Evolutionary conservation across 345 rosid species (phyloP).

Genomic region (Citrus medica): DNA sequence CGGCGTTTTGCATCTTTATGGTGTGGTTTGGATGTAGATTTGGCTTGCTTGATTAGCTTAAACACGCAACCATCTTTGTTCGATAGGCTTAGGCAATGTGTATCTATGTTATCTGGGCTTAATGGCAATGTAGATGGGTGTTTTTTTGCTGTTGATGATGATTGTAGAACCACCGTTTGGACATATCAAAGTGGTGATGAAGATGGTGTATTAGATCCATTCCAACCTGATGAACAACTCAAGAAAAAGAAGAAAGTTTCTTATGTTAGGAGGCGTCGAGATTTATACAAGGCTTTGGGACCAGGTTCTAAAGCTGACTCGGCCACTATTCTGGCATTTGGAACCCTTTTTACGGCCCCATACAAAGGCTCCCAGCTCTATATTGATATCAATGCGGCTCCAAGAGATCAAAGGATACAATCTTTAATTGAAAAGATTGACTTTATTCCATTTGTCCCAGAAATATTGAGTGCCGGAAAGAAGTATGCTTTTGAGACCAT

Average conservation of each 20-base stretch:
- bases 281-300: constrained; percentile 67
- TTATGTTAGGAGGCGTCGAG: constrained; percentile 59
- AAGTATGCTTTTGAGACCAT: constrained; percentile 49
- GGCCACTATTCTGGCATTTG: constrained; percentile 70
- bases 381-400: constrained; percentile 54
- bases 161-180: constrained; percentile 90
- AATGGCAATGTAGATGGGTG: constrained; percentile 63
- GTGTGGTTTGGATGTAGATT: constrained; percentile 53
- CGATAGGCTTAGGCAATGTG: constrained; percentile 65
- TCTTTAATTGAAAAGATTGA: constrained; percentile 56
- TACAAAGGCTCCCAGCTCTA: constrained; percentile 72
- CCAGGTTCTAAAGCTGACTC: constrained; percentile 65
- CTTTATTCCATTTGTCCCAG: constrained; percentile 76
- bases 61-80: constrained; percentile 27
- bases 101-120: constrained; percentile 55
- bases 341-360: constrained; percentile 81
- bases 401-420: constrained; percentile 42
- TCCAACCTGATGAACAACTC: constrained; percentile 81
- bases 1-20: constrained; percentile 70
- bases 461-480: constrained; percentile 60
- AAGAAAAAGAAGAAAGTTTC: constrained; percentile 68
- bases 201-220: constrained; percentile 60
- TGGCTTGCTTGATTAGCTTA: constrained; percentile 39
- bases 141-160: constrained; percentile 64
- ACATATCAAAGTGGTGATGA: constrained; percentile 49